These are phyloP conservation scores for Plantago coronopus DNA, from an alignment of 305 asterid genomes.

Conservation along the genomic window DNA sequence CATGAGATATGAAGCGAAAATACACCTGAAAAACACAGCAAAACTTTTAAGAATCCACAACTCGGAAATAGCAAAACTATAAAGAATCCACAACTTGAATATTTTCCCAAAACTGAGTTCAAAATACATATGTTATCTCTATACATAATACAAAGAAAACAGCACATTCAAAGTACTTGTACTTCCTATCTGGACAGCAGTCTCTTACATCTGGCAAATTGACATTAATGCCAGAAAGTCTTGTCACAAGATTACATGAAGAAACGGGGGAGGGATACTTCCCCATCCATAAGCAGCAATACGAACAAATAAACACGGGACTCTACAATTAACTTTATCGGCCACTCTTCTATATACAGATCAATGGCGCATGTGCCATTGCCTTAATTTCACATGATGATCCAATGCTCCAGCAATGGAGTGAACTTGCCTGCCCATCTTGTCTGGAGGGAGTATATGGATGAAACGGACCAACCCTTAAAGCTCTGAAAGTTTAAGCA, in stretches of 20 bases:
- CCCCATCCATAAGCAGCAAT: slow-evolving; percentile 24
- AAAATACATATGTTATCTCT: slow-evolving; percentile 1
- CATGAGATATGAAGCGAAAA: neutral
- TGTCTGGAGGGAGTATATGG: slow-evolving; percentile 6
- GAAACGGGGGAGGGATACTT: slow-evolving; percentile 19
- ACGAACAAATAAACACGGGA: slow-evolving; percentile 27
- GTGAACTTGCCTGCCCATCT: slow-evolving; percentile 24
- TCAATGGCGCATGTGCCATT: slow-evolving; percentile 26
- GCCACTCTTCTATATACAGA: slow-evolving; percentile 47
- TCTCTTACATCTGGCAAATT: slow-evolving; percentile 24
- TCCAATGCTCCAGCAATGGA: slow-evolving; percentile 18
- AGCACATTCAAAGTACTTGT: slow-evolving; percentile 8
- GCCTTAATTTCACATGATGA: slow-evolving; percentile 28
- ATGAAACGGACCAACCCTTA: slow-evolving; percentile 19
- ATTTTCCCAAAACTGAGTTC: slow-evolving; percentile 6
- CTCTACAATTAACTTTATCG: slow-evolving; percentile 40
- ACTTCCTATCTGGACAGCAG: slow-evolving; percentile 19
- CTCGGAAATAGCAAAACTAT: too few species aligned
- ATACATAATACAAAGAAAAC: neutral
- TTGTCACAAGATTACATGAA: slow-evolving; percentile 21
- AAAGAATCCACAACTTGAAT: neutral
- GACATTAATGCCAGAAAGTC: slow-evolving; percentile 21
- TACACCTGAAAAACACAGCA: neutral
- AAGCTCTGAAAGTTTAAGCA: slow-evolving; percentile 27
- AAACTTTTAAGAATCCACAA: neutral